phyloP scores from a whole-genome alignment of 306 rosid species.

The Corylus americana region DNA sequence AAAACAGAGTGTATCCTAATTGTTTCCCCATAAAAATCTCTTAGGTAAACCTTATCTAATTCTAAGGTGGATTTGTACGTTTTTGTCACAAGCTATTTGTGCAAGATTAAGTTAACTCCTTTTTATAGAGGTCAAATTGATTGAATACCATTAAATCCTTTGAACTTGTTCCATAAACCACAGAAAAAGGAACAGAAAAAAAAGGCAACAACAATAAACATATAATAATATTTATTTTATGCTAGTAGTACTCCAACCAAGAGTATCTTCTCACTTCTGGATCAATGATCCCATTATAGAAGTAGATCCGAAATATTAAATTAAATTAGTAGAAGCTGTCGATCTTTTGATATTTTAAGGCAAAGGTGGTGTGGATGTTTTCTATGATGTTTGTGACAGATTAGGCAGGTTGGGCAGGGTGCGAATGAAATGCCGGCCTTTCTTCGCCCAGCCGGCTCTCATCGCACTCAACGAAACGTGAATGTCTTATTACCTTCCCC shows the following conservation, averaged over 20 bases:
- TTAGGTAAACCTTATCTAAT: not conserved
- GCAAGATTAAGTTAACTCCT: too few relatives aligned
- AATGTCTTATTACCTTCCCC: constrained; percentile 46
- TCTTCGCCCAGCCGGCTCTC: constrained; percentile 47
- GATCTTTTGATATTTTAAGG: constrained; percentile 37
- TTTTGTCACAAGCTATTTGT: constrained; percentile 4
- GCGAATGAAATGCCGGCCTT: constrained; percentile 39
- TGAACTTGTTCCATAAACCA: not conserved
- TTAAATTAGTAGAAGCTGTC: constrained; percentile 48
- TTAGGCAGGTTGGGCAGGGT: constrained; percentile 38
- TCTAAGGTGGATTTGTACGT: not conserved
- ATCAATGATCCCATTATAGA: constrained; percentile 23
- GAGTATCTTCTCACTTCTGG: constrained; percentile 14
- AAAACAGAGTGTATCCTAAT: not conserved
- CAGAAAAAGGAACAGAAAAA: not conserved
- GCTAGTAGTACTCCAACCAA: not conserved
- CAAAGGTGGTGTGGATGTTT: constrained; percentile 38
- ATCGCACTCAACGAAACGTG: constrained; percentile 40
- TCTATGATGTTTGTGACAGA: constrained; percentile 34
- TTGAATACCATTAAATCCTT: not conserved
- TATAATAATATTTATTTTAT: not conserved
- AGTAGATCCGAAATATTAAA: constrained; percentile 26
- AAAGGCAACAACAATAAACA: not conserved
- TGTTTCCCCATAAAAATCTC: not conserved
- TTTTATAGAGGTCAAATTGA: not conserved